Evolutionary conservation across 352 stramenopile species (phyloP).

Genomic region (Phytophthora colocasiae): DNA sequence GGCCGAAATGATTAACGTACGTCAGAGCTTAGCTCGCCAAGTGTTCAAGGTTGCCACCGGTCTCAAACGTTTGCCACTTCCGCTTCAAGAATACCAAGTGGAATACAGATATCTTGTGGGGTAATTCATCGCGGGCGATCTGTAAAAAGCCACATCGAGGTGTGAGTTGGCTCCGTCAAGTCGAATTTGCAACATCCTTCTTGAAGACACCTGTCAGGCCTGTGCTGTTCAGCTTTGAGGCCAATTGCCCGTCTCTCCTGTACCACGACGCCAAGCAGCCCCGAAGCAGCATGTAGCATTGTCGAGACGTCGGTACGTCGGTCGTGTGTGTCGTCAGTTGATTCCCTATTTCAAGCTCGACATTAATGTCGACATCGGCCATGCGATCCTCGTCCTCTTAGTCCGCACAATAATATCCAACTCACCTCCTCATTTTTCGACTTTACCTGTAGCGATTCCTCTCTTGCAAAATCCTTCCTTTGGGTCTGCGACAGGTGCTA

Average conservation of each 20-base stretch:
- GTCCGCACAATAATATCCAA: conserved; percentile 18
- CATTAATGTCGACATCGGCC: not conserved
- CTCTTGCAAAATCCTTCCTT: conserved; percentile 32
- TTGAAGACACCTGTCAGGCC: conserved; percentile 10
- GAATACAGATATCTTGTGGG: conserved; percentile 44
- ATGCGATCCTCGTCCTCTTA: conserved; percentile 8
- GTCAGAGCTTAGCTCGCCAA: conserved; percentile 40
- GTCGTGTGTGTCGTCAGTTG: conserved; percentile 9
- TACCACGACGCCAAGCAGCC: not conserved
- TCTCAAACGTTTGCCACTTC: conserved; percentile 49
- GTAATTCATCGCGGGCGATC: conserved; percentile 9
- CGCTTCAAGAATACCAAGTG: conserved; percentile 56
- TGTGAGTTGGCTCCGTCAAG: conserved; percentile 3
- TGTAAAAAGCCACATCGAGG: not conserved
- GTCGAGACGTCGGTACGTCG: conserved; percentile 15
- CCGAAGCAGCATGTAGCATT: conserved; percentile 5
- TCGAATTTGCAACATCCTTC: conserved; percentile 11
- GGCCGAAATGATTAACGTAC: conserved; percentile 58
- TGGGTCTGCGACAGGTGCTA: conserved; percentile 31
- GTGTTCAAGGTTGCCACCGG: conserved; percentile 57
- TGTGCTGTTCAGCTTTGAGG: conserved; percentile 4
- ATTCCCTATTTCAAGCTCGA: conserved; percentile 18
- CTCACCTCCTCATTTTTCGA: conserved; percentile 25
- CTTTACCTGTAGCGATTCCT: conserved; percentile 18
- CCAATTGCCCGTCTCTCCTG: not conserved